A percentile compares a stretch with the other conserved stretches of the same genome.
These are phyloP conservation scores for Atkinsonella hypoxylon DNA, from an alignment of 2,329 filamentous ascomycete genomes.

Conservation along the genomic window DNA sequence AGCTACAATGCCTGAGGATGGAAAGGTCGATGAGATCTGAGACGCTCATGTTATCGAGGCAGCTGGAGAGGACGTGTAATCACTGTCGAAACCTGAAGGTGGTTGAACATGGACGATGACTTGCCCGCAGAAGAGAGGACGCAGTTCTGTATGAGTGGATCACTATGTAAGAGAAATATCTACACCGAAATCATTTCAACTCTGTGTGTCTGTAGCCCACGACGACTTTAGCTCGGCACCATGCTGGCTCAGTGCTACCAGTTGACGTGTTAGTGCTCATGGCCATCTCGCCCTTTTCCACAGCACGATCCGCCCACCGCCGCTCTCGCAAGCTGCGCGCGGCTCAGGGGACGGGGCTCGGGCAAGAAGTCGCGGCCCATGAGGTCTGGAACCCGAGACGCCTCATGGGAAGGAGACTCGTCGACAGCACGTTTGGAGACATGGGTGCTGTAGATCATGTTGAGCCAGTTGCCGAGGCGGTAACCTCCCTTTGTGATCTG, in stretches of 20 bases:
- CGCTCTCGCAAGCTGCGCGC: constrained; percentile 16
- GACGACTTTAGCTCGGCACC: background rate
- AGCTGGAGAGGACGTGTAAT: background rate
- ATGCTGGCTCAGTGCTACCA: background rate
- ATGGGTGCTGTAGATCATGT: constrained; percentile 12
- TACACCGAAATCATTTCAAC: background rate
- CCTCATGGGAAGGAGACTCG: background rate
- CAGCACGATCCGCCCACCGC: constrained; percentile 14
- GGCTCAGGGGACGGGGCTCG: constrained; percentile 13
- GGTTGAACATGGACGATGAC: too few relatives aligned
- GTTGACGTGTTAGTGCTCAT: constrained; percentile 5
- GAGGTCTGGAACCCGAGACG: constrained; percentile 10
- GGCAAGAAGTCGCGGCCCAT: constrained; percentile 15
- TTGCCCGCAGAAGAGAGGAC: too few relatives aligned
- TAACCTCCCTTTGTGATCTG: constrained; percentile 35
- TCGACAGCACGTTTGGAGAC: constrained; percentile 11
- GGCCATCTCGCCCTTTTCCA: constrained; percentile 3
- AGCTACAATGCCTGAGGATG: constrained; percentile 3
- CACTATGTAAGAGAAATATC: background rate
- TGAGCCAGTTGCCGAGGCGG: constrained; percentile 20
- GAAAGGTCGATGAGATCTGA: constrained; percentile 2
- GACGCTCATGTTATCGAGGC: constrained; percentile 8
- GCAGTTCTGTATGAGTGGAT: too few relatives aligned
- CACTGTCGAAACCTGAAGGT: too few relatives aligned
- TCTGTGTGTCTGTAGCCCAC: background rate